These are phyloP conservation scores for Solanum infundibuliforme DNA, from an alignment of 257 asterid genomes.

Conservation along the genomic window DNA sequence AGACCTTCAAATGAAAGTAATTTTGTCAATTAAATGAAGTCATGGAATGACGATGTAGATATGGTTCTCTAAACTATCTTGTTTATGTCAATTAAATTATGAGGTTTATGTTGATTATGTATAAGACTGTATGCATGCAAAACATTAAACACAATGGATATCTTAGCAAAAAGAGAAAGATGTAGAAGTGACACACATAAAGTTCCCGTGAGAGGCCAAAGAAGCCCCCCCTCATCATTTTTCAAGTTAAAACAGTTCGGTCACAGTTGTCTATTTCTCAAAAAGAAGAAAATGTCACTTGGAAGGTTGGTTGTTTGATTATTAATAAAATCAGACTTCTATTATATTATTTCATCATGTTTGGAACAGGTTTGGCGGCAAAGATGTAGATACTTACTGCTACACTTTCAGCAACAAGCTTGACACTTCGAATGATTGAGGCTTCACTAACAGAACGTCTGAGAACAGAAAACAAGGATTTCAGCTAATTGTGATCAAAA, in stretches of 20 bases:
- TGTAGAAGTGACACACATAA: not conserved
- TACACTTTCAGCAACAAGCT: slow-evolving; percentile 86
- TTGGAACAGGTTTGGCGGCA: not conserved
- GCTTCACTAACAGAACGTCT: slow-evolving; percentile 55
- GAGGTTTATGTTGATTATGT: not conserved
- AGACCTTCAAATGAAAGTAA: not conserved
- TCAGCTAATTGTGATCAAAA: slow-evolving; percentile 10
- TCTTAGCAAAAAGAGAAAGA: not conserved
- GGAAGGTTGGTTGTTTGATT: not conserved
- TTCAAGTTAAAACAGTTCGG: not conserved
- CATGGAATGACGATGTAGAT: not conserved
- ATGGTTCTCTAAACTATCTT: not conserved
- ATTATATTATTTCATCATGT: not conserved
- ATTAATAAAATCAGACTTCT: not conserved
- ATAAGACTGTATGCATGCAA: not conserved
- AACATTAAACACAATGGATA: not conserved
- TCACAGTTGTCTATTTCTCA: not conserved
- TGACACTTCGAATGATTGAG: slow-evolving; percentile 57
- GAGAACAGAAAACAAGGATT: slow-evolving; percentile 17
- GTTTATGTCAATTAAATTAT: not conserved
- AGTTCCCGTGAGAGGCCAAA: not conserved
- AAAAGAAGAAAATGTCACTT: not conserved
- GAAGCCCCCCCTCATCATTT: not conserved
- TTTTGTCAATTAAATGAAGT: not conserved
- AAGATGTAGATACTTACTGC: slow-evolving; percentile 49